Evolutionary conservation across 768 basidiomycete species (phyloP), one percentile per base, ranked within the genome.

Genomic region (Saitozyma podzolica): DNA sequence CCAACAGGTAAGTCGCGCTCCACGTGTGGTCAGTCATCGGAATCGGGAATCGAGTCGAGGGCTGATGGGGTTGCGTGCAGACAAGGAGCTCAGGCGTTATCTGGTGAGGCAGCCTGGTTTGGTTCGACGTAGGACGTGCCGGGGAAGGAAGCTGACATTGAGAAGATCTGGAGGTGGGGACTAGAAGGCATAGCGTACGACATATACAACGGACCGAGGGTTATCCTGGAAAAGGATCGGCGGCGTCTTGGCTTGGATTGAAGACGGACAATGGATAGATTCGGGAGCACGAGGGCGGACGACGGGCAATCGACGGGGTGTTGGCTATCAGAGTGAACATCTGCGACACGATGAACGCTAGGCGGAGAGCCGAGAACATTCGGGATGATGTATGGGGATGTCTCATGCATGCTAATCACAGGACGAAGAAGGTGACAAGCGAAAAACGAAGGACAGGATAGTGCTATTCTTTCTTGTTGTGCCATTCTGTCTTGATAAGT

Each of bases 91-190:
- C 29, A 78, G 86, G 43, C 83, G 83, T 56, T 89, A 87, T 70
- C 70, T 90, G 74, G 89, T 88, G 65, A 65, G 86, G 77, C 37
- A 42, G 16, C n/a, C 40, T 10, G 29, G 57, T 14, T 54, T 17
- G 16, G 13, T 54, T 57, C 5, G 29, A 39, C 51, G 39, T 20
- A 29, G n/a, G 42, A 11, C 3, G 41, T 42, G 40, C 50, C 49
- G 19, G 43, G 42, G 40, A 19, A 49, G n/a, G 17, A 14, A 40
- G 39, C 17, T 57, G 14, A 20, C 40, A 1, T 14, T 8, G 29
- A 29, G 29, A 50, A 90, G 88, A 85, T 82, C 62, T 90, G 88
- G 88, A 86, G 85, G 74, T 89, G 88, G 88, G 88, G 88, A 0
- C 81, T 82, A 41, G 78, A 82, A 40, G 85, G 86, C 16, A 75